Conservation (phyloP, 148 eudicot genomes). For the Bassia scoparia region DNA sequence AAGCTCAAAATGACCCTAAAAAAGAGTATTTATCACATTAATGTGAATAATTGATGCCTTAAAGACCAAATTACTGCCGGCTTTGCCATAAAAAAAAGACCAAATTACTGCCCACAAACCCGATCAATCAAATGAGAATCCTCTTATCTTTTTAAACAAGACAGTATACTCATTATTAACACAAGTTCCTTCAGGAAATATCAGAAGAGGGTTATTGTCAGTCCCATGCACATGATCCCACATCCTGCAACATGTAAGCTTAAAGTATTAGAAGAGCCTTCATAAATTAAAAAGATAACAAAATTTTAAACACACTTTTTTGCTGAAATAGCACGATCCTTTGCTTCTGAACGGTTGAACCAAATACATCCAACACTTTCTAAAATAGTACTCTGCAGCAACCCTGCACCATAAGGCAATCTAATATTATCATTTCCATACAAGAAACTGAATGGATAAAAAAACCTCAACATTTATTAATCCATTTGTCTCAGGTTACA, state of each 20-base stretch:
- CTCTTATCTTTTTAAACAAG: constrained; percentile 87
- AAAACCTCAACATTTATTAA: not conserved
- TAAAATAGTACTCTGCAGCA: constrained; percentile 92
- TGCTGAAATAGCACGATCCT: constrained; percentile 86
- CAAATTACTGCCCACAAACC: not conserved
- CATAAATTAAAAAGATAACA: constrained; percentile 1
- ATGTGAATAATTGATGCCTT: no score
- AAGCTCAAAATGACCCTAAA: constrained; percentile 95
- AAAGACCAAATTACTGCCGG: no score
- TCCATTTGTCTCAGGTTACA: not conserved
- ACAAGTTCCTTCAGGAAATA: constrained; percentile 99
- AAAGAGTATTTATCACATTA: constrained; percentile 2
- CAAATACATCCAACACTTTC: constrained; percentile 98
- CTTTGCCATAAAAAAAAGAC: not conserved
- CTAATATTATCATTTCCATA: not conserved
- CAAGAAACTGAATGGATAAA: not conserved
- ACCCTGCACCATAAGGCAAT: constrained; percentile 41
- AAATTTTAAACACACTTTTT: constrained; percentile 58
- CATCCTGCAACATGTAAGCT: constrained; percentile 52
- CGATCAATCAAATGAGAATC: constrained; percentile 5
- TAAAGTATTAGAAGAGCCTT: constrained; percentile 8
- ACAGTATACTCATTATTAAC: constrained; percentile 94
- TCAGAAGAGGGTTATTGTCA: constrained; percentile 93
- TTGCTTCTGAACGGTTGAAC: constrained; percentile 93
- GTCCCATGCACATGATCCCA: constrained; percentile 88